These are phyloP conservation scores for Hypoxylon crocopeplum DNA, from an alignment of 495 filamentous ascomycete species.

Conservation along the genomic window DNA sequence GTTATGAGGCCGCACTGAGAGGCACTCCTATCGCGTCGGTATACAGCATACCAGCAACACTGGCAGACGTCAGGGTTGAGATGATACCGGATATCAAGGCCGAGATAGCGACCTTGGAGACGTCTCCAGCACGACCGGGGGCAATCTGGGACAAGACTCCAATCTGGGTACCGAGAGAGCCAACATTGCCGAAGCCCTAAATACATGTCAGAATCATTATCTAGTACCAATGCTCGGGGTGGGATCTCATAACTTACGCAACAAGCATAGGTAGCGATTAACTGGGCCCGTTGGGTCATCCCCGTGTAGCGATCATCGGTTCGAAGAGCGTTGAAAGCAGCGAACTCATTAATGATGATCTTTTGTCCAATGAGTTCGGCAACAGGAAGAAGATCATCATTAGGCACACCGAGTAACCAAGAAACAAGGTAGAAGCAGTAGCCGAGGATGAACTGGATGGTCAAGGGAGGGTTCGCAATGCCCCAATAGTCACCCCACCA, in stretches of 20 bases:
- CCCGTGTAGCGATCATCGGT: conserved; percentile 52
- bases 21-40: conserved; percentile 31
- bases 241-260: conserved; percentile 57
- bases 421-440: conserved; percentile 86
- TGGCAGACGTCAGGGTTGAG: conserved; percentile 79
- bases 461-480: conserved; percentile 71
- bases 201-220: conserved; percentile 34
- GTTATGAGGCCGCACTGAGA: neutral
- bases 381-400: conserved; percentile 74
- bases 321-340: conserved; percentile 65
- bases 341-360: conserved; percentile 78
- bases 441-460: conserved; percentile 77
- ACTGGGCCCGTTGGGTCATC: conserved; percentile 71
- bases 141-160: conserved; percentile 83
- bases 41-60: conserved; percentile 72
- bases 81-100: conserved; percentile 81
- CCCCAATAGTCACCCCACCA: conserved; percentile 91
- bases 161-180: conserved; percentile 84
- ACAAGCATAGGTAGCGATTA: conserved; percentile 75
- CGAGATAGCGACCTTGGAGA: conserved; percentile 75
- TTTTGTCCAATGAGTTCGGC: conserved; percentile 83
- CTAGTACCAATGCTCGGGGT: conserved; percentile 35
- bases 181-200: conserved; percentile 77
- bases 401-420: conserved; percentile 85
- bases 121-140: conserved; percentile 73